Conservation (phyloP, 1,139 yeast species). For the Suhomyces ambrosiae region DNA sequence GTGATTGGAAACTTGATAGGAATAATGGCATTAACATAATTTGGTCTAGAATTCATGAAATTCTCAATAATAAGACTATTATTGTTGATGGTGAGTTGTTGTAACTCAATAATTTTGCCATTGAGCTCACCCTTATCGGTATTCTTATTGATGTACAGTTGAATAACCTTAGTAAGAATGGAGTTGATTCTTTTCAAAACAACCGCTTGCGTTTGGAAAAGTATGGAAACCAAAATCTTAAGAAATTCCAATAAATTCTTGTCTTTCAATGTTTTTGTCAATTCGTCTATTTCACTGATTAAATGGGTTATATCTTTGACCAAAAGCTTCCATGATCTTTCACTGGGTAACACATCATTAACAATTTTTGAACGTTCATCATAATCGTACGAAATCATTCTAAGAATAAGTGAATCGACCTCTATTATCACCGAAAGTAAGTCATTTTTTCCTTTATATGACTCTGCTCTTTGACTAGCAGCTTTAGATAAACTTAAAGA, state of each 20-base stretch:
- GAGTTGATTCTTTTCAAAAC: conserved; percentile 32
- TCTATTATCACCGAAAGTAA: conserved; percentile 29
- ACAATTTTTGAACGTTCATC: conserved; percentile 37
- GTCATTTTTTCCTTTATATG: conserved; percentile 22
- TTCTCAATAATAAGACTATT: conserved; percentile 24
- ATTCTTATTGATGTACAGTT: conserved; percentile 25
- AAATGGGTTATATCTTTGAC: conserved; percentile 30
- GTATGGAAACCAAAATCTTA: conserved; percentile 32
- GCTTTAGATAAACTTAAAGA: conserved; percentile 37
- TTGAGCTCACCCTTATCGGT: conserved; percentile 20
- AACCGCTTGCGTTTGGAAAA: conserved; percentile 34
- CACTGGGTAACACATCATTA: conserved; percentile 32
- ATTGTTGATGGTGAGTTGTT: conserved; percentile 30
- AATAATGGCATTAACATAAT: conserved; percentile 30
- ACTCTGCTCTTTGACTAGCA: conserved; percentile 27
- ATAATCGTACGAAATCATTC: conserved; percentile 35
- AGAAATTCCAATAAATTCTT: conserved; percentile 24
- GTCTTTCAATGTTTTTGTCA: conserved; percentile 18
- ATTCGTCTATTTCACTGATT: conserved; percentile 25
- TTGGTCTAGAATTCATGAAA: conserved; percentile 31
- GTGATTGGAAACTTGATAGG: conserved; percentile 37
- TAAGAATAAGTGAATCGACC: conserved; percentile 36
- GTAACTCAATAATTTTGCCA: conserved; percentile 32
- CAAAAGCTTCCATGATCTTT: conserved; percentile 38
- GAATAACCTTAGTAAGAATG: conserved; percentile 29